Evolutionary conservation across 495 filamentous ascomycete species (phyloP).

Genomic region (Baudoinia panamericana): DNA sequence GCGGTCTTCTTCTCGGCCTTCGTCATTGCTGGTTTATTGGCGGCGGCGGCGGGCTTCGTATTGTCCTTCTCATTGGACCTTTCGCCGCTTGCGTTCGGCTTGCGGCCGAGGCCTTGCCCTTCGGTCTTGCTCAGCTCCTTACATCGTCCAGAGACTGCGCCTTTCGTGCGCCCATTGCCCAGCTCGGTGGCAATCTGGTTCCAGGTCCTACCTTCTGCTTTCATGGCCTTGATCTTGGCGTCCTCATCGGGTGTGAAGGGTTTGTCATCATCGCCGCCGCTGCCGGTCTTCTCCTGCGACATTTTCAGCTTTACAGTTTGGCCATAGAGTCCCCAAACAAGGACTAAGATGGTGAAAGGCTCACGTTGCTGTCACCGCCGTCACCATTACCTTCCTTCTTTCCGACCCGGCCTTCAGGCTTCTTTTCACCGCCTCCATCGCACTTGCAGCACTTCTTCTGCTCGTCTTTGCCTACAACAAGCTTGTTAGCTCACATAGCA

Average conservation of each 20-base stretch:
- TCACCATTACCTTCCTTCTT: constrained; percentile 11
- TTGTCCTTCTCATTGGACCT: constrained; percentile 11
- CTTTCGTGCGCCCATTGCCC: too few relatives aligned
- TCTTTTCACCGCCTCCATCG: constrained; percentile 2
- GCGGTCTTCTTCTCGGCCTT: constrained; percentile 8
- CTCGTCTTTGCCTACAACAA: constrained; percentile 6
- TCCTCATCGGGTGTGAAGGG: constrained; percentile 15
- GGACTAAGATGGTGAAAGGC: not conserved
- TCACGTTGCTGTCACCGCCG: constrained; percentile 14
- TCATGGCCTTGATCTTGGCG: constrained; percentile 14
- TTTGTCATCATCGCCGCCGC: too few relatives aligned
- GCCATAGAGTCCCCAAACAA: too few relatives aligned
- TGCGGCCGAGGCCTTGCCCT: constrained; percentile 1
- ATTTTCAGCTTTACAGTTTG: not conserved
- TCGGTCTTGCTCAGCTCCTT: constrained; percentile 10
- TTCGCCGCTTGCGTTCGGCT: constrained; percentile 3
- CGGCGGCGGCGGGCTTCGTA: not conserved
- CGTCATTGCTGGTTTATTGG: not conserved
- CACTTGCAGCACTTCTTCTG: not conserved
- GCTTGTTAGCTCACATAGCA: too few relatives aligned
- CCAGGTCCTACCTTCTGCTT: constrained; percentile 13
- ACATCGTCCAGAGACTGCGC: too few relatives aligned
- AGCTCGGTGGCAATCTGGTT: constrained; percentile 15
- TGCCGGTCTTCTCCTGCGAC: too few relatives aligned
- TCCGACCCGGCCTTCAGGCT: constrained; percentile 1